Evolutionary conservation across 176 grass and related monocot genomes (phyloP).

Genomic region (Oryza rufipogon): DNA sequence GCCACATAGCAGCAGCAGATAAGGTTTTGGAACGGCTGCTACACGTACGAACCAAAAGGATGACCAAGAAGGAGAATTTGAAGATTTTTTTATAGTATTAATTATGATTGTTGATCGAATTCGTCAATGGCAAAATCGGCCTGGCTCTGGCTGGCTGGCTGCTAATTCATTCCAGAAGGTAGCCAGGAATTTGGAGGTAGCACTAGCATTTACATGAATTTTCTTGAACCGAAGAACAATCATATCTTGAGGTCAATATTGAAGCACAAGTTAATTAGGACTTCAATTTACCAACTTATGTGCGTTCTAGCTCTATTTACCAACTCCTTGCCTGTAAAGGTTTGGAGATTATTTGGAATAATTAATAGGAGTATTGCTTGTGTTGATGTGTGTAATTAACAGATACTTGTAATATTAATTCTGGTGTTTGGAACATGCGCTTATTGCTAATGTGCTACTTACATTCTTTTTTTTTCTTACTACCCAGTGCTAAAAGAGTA

Average conservation of each 20-base stretch:
- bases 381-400: too few species aligned
- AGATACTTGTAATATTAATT: too few species aligned
- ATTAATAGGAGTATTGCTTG: too few species aligned
- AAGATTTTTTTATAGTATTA: background rate
- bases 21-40: background rate
- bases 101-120: background rate
- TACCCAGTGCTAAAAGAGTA: too few species aligned
- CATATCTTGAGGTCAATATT: too few species aligned
- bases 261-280: background rate
- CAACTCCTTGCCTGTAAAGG: too few species aligned
- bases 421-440: too few species aligned
- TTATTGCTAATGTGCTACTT: too few species aligned
- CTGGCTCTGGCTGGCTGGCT: background rate
- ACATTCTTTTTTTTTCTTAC: too few species aligned
- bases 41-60: background rate
- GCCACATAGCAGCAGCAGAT: background rate
- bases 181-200: background rate
- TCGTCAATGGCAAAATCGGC: background rate
- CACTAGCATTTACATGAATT: background rate
- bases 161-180: background rate
- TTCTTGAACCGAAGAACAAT: background rate
- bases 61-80: background rate
- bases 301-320: too few species aligned
- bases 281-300: background rate
- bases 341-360: too few species aligned